Percentiles rank a stretch among this genome's conserved stretches.
Evolutionary conservation across 2,329 filamentous ascomycete species (phyloP).

Genomic region (Penicillium sp.): DNA sequence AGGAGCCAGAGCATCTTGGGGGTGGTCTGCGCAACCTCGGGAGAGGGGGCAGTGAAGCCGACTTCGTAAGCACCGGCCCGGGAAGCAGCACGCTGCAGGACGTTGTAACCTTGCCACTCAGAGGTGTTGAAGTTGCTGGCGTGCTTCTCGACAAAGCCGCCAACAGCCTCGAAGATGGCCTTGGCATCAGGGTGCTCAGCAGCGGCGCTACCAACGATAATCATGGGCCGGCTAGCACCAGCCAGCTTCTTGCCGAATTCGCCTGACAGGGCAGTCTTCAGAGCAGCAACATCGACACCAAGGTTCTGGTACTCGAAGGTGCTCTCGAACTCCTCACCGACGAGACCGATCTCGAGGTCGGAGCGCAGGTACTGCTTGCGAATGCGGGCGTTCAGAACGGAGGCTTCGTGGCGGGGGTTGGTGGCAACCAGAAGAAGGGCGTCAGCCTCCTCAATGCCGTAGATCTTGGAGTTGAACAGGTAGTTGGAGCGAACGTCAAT

Average conservation of each 20-base stretch:
- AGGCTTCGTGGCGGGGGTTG: conserved; percentile 94
- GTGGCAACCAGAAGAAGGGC: conserved; percentile 90
- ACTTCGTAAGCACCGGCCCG: conserved; percentile 93
- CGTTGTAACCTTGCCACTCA: conserved; percentile 98
- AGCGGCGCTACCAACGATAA: conserved; percentile 89
- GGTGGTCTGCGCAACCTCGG: conserved; percentile 79
- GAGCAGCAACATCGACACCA: conserved; percentile 74
- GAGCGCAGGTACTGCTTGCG: conserved; percentile 97
- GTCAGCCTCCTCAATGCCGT: conserved; percentile 92
- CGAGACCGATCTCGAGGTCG: conserved; percentile 87
- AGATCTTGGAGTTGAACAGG: conserved; percentile 94
- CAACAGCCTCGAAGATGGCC: conserved; percentile 89
- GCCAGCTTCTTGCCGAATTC: conserved; percentile 92
- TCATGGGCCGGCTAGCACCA: conserved; percentile 90
- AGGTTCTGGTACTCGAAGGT: conserved; percentile 96
- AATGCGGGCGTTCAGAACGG: conserved; percentile 93
- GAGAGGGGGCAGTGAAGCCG: conserved; percentile 86
- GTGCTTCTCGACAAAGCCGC: conserved; percentile 91
- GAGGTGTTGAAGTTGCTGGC: conserved; percentile 82
- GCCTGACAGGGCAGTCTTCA: conserved; percentile 85
- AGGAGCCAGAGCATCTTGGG: conserved; percentile 97
- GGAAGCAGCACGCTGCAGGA: conserved; percentile 91
- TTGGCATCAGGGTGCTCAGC: conserved; percentile 91
- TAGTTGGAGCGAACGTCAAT: conserved; percentile 94
- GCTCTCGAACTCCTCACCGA: conserved; percentile 89